A percentile compares a stretch with the other conserved stretches of the same genome.
These are phyloP conservation scores for Puccinia brachypodii DNA, from an alignment of 1,284 basidiomycete species.

Conservation along the genomic window DNA sequence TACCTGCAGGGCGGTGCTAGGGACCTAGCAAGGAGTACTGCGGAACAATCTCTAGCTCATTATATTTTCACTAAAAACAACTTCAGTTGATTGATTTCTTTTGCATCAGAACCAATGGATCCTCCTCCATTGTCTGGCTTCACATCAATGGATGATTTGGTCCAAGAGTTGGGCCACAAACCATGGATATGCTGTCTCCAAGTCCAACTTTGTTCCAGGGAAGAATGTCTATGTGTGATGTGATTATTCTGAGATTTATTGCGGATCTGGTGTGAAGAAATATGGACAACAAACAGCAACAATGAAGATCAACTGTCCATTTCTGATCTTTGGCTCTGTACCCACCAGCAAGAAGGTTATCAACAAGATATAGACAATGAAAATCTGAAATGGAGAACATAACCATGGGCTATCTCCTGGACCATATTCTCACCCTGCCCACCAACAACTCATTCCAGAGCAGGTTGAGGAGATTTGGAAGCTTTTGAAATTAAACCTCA, in stretches of 20 bases:
- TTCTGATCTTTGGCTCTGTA: not conserved
- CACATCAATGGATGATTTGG: not conserved
- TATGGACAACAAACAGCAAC: not conserved
- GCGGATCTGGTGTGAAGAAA: not conserved
- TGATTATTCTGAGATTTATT: not conserved
- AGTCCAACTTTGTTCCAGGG: not conserved
- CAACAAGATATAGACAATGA: not conserved
- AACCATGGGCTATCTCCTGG: not conserved
- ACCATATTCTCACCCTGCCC: not conserved
- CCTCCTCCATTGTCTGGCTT: not conserved
- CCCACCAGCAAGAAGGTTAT: not conserved
- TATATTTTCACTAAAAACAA: no score
- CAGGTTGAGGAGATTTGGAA: not conserved
- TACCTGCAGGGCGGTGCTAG: no score
- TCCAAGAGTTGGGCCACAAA: not conserved
- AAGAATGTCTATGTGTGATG: not conserved
- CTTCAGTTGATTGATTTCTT: no score
- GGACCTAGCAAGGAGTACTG: no score
- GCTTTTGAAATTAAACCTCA: not conserved
- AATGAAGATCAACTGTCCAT: not conserved
- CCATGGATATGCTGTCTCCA: not conserved
- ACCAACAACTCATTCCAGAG: not conserved
- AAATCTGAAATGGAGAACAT: not conserved
- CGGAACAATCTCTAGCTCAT: no score
- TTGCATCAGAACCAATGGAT: not conserved